Base-by-base conservation (phyloP, 306 rosid genomes). In the Medicago truncatula region DNA sequence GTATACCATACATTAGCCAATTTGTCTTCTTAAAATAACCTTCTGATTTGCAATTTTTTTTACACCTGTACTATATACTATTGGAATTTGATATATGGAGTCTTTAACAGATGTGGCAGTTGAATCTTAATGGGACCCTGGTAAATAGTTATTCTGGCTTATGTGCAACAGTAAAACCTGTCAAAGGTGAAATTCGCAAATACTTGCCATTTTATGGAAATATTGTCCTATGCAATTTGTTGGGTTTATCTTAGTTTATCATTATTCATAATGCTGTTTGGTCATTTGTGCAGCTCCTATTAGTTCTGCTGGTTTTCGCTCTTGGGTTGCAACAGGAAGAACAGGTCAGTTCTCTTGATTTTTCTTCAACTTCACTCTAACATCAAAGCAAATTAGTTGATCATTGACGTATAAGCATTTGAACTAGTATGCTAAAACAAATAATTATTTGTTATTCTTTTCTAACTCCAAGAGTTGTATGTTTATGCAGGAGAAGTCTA, bases 251-350 rank as follows among this genome's bases (percentile, higher is more conserved):
- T 59, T 14, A 67, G 43, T 46, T 70, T 70, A 11, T 39, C 17
- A 18, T 73, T 57, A 46, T 62, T 70, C 62, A 73, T 81, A 79
- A 82, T 31, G 60, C 77, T 25, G 75, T 68, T 74, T 68, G 78
- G 50, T 82, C 18, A 7, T 71, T 76, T 54, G 62, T 82, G 89
- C 92, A 90, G 99, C 80, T 70, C 53, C 82, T 43, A 59, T 7
- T 79, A 74, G 34, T 71, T 41, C 85, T 12, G 70, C 34, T 14
- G 99, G 97, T 63, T 74, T 84, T 83, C 97, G 86, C 58, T 84
- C 93, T 63, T 95, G 99, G 99, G 72, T 89, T 52, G 99, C 99
- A 20, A 86, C 90, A 0, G 97, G 99, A 82, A 84, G 85, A 79
- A 53, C 58, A 75, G 97, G 97, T 92, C 25, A 47, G 80, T 58